Base-by-base conservation (phyloP, 2,329 filamentous ascomycete genomes). In the Polytolypa hystricis region DNA sequence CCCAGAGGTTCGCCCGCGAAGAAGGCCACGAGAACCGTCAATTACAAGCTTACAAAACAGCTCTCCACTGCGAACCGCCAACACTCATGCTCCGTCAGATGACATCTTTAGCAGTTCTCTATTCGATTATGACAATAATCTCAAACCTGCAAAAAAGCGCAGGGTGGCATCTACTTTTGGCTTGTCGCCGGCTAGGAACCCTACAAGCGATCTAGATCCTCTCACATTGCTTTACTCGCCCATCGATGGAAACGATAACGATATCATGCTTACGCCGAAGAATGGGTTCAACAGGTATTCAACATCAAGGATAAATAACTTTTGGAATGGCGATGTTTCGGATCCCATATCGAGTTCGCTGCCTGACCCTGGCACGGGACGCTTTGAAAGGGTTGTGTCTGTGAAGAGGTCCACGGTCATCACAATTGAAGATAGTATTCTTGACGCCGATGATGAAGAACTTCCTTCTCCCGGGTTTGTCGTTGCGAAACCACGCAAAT, bases 301-400 rank as follows among this genome's bases (percentile, higher is more conserved):
- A 20, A 31, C 25, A 5, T 33, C 30, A 16, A 37, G 12, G 17
- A 43, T 33, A 37, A 45, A 41, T 5, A 35, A 23, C 12, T 41
- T 5, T 10, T 44, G 46, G 42, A 40, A 48, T 18, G 43, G 48
- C 5, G 40, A 52, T 19, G 51, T 56, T 3, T 58, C 54, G 2
- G 64, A 65, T 44, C 58, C 62, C 2, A 64, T 66, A 41, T 47
- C 56, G 3, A 63, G 62, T 37, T 64, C 61, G 1, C 67, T 63
- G 4, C 61, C 62, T 12, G 55, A 55, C 0, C 55, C 51, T 3
- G 50, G 57, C 32, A 49, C 44, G 20, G 33, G 38, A 11, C 37
- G 38, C 33, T 20, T 33, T 34, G 30, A 27, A 2, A 11, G 30
- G 10, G 16, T 35, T 8, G 33, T 36, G n/a, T 10, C 29, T 5